These are phyloP conservation scores for Isatis lusitanica DNA, from an alignment of 441 rosid genomes.

Conservation along the genomic window DNA sequence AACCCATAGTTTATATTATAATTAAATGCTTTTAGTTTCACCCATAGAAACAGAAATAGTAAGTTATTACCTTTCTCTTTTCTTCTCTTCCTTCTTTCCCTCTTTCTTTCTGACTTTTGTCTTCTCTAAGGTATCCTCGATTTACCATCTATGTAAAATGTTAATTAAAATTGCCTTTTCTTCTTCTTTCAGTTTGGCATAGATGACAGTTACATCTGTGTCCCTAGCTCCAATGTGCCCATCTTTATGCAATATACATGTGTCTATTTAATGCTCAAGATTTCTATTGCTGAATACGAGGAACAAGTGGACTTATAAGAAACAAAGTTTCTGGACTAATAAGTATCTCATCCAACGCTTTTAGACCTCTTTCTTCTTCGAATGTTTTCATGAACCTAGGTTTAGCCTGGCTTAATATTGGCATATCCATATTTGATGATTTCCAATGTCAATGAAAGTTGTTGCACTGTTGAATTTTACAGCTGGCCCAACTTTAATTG, in stretches of 20 bases:
- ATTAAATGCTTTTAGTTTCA: not conserved
- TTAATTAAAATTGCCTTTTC: not conserved
- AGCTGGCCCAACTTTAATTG: conserved; percentile 15
- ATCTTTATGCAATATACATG: not conserved
- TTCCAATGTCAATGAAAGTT: not conserved
- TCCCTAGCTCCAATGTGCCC: not conserved
- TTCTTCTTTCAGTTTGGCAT: not conserved
- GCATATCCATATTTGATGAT: not conserved
- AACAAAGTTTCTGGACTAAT: not conserved
- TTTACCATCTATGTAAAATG: conserved; percentile 19
- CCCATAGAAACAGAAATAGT: not conserved
- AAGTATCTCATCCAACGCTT: conserved; percentile 1
- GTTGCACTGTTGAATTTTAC: not conserved
- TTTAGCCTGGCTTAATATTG: conserved; percentile 5
- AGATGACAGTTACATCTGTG: conserved; percentile 15
- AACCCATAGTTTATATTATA: not conserved
- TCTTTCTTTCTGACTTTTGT: not conserved
- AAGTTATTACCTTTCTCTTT: not conserved
- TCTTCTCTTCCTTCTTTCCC: not conserved
- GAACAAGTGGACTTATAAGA: conserved; percentile 6
- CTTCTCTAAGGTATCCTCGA: conserved; percentile 3
- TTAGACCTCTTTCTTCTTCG: not conserved
- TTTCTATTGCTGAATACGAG: not conserved
- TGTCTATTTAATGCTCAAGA: not conserved
- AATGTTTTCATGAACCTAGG: not conserved